Conservation (phyloP, 2,329 filamentous ascomycete species). For the Akanthomyces muscarius region DNA sequence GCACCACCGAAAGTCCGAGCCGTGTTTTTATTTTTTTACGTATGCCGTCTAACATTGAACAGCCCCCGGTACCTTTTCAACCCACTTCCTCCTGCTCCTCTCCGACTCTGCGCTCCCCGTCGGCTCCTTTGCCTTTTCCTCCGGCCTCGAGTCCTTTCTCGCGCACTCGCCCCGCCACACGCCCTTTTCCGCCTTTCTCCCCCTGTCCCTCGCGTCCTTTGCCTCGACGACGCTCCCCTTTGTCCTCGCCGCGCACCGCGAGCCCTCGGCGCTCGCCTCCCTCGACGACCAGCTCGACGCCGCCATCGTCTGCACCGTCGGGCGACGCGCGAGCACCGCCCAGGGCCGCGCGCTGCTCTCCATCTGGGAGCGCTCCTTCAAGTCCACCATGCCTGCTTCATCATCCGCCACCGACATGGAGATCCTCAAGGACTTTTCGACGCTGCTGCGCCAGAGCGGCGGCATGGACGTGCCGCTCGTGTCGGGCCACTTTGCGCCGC, state of each 20-base stretch:
- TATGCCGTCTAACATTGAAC: too few relatives aligned
- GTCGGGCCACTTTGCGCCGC: conserved; percentile 64
- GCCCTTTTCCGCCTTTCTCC: conserved; percentile 62
- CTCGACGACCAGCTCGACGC: conserved; percentile 77
- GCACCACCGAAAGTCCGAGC: neutral
- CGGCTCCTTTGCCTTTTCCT: conserved; percentile 84
- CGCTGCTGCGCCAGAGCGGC: conserved; percentile 29
- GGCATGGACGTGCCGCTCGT: conserved; percentile 38
- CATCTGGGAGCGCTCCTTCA: conserved; percentile 72
- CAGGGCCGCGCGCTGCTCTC: conserved; percentile 71
- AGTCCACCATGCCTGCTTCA: conserved; percentile 30
- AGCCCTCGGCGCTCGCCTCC: conserved; percentile 44
- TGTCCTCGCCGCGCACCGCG: conserved; percentile 62
- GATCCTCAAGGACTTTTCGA: conserved; percentile 35
- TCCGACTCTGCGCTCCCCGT: conserved; percentile 78
- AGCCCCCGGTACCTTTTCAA: conserved; percentile 21
- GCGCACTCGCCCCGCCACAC: conserved; percentile 53
- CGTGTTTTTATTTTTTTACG: too few relatives aligned
- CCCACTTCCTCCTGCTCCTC: conserved; percentile 70
- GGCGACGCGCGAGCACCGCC: conserved; percentile 67
- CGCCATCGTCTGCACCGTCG: conserved; percentile 73
- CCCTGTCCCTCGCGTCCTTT: conserved; percentile 65
- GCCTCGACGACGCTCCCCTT: conserved; percentile 72
- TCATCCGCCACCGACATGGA: conserved; percentile 21
- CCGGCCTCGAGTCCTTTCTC: conserved; percentile 76